Evolutionary conservation across 2,329 filamentous ascomycete genomes (phyloP).

Genomic region (Xylaria sp.): DNA sequence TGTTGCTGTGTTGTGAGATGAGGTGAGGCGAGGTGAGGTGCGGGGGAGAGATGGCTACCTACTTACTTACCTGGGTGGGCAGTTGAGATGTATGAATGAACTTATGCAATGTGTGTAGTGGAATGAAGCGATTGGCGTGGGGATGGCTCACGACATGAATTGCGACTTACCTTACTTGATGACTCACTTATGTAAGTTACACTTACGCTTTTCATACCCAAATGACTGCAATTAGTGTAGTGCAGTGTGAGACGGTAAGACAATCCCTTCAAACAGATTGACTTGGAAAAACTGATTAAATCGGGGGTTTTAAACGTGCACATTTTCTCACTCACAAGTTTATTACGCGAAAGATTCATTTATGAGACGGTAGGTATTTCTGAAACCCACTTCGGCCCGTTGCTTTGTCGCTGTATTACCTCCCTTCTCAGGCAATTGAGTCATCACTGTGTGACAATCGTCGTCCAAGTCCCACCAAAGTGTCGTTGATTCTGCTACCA

Average conservation of each 20-base stretch:
- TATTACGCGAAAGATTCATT: neutral
- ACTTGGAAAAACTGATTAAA: neutral
- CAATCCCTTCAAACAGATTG: neutral
- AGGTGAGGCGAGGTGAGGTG: too few relatives aligned
- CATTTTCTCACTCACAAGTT: neutral
- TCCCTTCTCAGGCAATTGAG: neutral
- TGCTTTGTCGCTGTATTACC: neutral
- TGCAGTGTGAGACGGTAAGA: neutral
- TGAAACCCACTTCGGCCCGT: neutral
- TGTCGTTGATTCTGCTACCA: neutral
- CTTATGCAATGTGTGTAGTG: too few relatives aligned
- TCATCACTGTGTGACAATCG: neutral
- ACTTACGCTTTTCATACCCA: too few relatives aligned
- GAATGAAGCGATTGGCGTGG: too few relatives aligned
- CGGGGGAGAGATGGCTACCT: neutral
- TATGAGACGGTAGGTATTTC: neutral
- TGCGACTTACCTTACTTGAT: too few relatives aligned
- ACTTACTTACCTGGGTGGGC: neutral
- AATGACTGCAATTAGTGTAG: neutral
- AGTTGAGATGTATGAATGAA: too few relatives aligned
- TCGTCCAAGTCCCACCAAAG: neutral
- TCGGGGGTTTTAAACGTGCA: neutral
- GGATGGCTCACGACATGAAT: too few relatives aligned
- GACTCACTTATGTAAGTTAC: too few relatives aligned
- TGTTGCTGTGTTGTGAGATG: conserved; percentile 37